phyloP scores from a whole-genome alignment of 352 stramenopile genomes.

The Phytophthora pinifolia region DNA sequence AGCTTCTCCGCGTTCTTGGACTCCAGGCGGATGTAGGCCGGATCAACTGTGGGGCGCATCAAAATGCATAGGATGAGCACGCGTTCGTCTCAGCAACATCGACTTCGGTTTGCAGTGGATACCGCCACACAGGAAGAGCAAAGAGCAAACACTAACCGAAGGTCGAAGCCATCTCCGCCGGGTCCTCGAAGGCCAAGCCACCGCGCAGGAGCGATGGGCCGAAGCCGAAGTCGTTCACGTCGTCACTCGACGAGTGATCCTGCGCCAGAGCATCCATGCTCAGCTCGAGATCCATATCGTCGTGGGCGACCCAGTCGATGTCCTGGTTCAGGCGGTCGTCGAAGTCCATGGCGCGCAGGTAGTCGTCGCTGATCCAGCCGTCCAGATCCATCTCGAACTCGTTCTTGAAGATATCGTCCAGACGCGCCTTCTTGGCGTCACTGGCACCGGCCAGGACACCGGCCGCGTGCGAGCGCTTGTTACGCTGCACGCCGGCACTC shows the following conservation, averaged over 20 bases:
- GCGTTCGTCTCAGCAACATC: slow-evolving; percentile 32
- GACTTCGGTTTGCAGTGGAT: slow-evolving; percentile 34
- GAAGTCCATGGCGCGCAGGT: slow-evolving; percentile 70
- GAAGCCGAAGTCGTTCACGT: slow-evolving; percentile 72
- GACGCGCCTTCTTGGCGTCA: slow-evolving; percentile 34
- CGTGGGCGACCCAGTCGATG: slow-evolving; percentile 79
- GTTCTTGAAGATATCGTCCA: slow-evolving; percentile 38
- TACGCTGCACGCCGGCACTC: slow-evolving; percentile 34
- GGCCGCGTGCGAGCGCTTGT: slow-evolving; percentile 38
- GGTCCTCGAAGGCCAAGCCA: slow-evolving; percentile 50
- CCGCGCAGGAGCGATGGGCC: slow-evolving; percentile 54
- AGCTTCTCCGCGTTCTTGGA: slow-evolving; percentile 76
- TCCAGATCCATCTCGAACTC: slow-evolving; percentile 49
- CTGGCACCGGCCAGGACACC: slow-evolving; percentile 11
- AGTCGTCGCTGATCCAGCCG: slow-evolving; percentile 81
- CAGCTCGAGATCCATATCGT: slow-evolving; percentile 65
- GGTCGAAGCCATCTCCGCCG: slow-evolving; percentile 56
- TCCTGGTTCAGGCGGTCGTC: slow-evolving; percentile 78
- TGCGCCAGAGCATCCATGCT: slow-evolving; percentile 49
- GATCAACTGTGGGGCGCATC: slow-evolving; percentile 50
- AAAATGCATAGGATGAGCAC: slow-evolving; percentile 43
- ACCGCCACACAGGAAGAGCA: slow-evolving; percentile 46
- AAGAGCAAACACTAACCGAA: slow-evolving; percentile 70
- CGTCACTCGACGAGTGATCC: slow-evolving; percentile 32
- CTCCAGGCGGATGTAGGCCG: slow-evolving; percentile 43